Evolutionary conservation across 257 asterid species (phyloP).

Genomic region (Rhazya stricta): DNA sequence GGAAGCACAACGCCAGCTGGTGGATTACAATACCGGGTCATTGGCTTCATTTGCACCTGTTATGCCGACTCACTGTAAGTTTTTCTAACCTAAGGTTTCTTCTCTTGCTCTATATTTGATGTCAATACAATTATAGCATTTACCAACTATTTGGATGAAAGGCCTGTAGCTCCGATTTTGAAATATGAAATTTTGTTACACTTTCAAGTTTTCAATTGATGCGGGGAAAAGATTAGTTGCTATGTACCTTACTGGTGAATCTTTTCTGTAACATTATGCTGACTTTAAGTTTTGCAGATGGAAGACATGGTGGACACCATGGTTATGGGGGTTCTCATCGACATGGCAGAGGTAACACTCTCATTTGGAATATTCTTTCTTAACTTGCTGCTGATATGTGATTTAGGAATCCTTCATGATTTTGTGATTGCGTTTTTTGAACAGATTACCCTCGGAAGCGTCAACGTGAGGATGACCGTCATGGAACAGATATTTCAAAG

Average conservation of each 20-base stretch:
- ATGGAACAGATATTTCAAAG: conserved; percentile 56
- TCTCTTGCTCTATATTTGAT: background rate
- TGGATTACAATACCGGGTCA: conserved; percentile 86
- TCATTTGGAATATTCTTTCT: background rate
- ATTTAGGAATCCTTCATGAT: background rate
- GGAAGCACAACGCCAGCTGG: conserved; percentile 95
- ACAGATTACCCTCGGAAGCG: conserved; percentile 75
- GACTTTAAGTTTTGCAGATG: conserved; percentile 45
- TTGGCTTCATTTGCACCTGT: conserved; percentile 61
- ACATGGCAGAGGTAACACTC: conserved; percentile 68
- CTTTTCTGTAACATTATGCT: background rate
- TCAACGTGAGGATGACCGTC: conserved; percentile 67
- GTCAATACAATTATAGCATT: background rate
- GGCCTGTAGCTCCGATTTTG: background rate
- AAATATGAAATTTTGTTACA: background rate
- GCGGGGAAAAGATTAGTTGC: background rate
- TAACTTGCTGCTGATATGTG: background rate
- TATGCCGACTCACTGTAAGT: conserved; percentile 70
- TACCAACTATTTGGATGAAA: background rate
- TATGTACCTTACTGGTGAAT: background rate
- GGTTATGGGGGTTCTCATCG: conserved; percentile 73
- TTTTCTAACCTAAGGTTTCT: background rate
- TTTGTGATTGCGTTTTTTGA: conserved; percentile 16
- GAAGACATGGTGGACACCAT: conserved; percentile 68
- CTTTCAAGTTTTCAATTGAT: background rate